Evolutionary conservation across 345 rosid genomes (phyloP).

Genomic region (Carallia brachiata): DNA sequence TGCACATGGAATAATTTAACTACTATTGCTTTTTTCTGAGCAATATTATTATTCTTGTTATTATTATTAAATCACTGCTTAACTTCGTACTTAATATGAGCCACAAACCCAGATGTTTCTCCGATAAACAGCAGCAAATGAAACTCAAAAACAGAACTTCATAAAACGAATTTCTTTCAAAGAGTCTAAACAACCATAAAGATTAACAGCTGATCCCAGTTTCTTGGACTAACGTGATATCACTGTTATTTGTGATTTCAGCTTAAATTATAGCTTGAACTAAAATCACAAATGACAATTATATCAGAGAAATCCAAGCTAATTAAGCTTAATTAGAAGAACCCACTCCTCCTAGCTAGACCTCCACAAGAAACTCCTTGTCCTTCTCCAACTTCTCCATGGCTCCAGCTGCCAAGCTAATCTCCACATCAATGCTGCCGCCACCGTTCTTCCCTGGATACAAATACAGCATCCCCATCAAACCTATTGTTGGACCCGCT

Average conservation of each 20-base stretch:
- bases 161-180: no score
- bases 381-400: constrained; percentile 78
- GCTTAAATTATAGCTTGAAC: no score
- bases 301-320: background rate
- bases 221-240: background rate
- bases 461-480: constrained; percentile 89
- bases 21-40: no score
- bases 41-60: no score
- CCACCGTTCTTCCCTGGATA: constrained; percentile 92
- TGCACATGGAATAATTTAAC: no score
- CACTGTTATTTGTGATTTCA: background rate
- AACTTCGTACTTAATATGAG: no score
- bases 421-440: constrained; percentile 82
- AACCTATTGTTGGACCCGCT: constrained; percentile 86
- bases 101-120: no score
- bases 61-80: no score
- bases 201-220: no score
- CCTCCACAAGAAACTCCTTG: constrained; percentile 51
- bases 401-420: constrained; percentile 56
- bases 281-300: background rate
- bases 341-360: background rate
- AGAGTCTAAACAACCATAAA: no score
- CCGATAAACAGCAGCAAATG: no score
- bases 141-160: no score
- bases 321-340: background rate